Evolutionary conservation across 345 rosid genomes (phyloP), one percentile per base, ranked within the genome.

Genomic region (Trapa bicornis): DNA sequence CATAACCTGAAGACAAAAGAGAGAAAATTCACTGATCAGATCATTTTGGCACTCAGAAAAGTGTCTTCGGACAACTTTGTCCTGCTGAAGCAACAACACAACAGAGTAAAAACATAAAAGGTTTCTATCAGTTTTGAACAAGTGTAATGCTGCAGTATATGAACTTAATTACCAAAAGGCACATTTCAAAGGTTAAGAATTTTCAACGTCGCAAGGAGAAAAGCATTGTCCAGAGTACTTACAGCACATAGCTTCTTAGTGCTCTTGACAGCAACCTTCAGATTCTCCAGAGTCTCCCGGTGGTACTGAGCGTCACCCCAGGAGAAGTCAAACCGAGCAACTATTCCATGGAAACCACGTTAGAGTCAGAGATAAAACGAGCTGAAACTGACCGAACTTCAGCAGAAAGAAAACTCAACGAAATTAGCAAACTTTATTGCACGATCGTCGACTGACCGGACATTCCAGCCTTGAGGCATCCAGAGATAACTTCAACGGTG

Each of bases 181-280:
- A 54, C 8, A 22, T 12, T 22, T 22, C 4, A 22, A 22, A 54
- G 35, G 48, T 45, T 11, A 4, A 50, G 5, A 16, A 14, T 17
- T 54, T 41, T 35, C 37, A 32, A 8, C 63, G 8, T 32, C 11
- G 2, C 38, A 10, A 9, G 13, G 38, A 0, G 2, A 2, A 65
- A 64, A 5, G 17, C 7, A 16, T 5, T 10, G 6, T 13, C 10
- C 7, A 13, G 9, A 38, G 16, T 14, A 68, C 79, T 66, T 83
- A 88, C 98, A 66, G 91, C 96, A 77, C 97, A 93, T 67, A 93
- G 94, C 85, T 91, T 94, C 84, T 71, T 91, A 66, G 95, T 83
- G 69, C 77, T 72, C 85, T 81, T 94, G 38, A 94, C 83, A 13
- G 97, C 91, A 17, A 77, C 69, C 73, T 82, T 88, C 47, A 93